phyloP scores from a whole-genome alignment of 805 yeast genomes.

The Wickerhamomyces kurtzmanii region DNA sequence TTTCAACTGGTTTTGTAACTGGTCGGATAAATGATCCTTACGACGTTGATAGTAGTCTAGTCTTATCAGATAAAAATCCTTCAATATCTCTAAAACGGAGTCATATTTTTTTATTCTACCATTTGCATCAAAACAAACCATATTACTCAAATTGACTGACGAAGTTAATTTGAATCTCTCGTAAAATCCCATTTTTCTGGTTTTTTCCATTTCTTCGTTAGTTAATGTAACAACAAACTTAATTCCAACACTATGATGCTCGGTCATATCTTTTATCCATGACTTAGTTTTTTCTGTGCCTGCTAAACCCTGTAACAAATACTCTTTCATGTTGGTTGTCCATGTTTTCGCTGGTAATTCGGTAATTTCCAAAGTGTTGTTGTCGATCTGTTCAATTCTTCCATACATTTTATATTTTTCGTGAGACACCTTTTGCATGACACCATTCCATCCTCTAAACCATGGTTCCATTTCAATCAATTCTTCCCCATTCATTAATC shows the following conservation, averaged over 20 bases:
- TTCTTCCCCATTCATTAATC: constrained; percentile 65
- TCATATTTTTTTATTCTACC: constrained; percentile 84
- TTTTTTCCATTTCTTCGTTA: constrained; percentile 75
- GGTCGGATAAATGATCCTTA: constrained; percentile 67
- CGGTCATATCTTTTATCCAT: constrained; percentile 93
- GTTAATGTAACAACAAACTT: constrained; percentile 69
- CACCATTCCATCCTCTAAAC: constrained; percentile 94
- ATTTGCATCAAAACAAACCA: constrained; percentile 91
- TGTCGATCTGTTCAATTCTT: constrained; percentile 70
- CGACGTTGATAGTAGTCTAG: constrained; percentile 86
- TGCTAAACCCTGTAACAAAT: constrained; percentile 57
- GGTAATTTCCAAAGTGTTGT: constrained; percentile 74
- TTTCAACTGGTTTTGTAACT: constrained; percentile 65
- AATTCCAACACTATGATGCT: constrained; percentile 80
- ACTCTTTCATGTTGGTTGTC: constrained; percentile 88
- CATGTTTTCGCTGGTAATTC: constrained; percentile 90
- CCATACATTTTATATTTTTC: constrained; percentile 76
- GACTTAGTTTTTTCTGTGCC: constrained; percentile 68
- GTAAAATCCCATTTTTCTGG: constrained; percentile 64
- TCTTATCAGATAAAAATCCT: constrained; percentile 79
- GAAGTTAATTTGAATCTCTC: constrained; percentile 76
- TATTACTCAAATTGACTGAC: constrained; percentile 63
- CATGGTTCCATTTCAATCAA: constrained; percentile 76
- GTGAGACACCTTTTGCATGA: constrained; percentile 49
- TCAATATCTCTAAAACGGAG: constrained; percentile 63